A percentile compares a stretch with the other conserved stretches of the same genome.
Evolutionary conservation across 345 rosid species (phyloP).

Genomic region (Syzygium jambos): DNA sequence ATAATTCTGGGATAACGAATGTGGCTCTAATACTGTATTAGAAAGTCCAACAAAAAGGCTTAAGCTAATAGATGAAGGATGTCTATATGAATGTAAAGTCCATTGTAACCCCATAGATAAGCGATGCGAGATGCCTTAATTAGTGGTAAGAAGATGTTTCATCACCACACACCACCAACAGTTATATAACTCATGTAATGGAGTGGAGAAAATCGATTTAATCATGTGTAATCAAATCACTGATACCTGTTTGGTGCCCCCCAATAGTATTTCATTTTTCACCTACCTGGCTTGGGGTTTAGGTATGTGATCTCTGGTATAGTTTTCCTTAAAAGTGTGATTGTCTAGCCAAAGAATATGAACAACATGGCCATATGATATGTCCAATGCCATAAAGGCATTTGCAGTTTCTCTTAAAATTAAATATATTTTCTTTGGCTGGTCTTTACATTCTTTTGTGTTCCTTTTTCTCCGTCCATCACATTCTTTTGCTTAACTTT

Average conservation of each 20-base stretch:
- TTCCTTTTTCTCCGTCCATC: neutral
- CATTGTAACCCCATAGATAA: neutral
- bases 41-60: neutral
- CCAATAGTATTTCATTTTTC: neutral
- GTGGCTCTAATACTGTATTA: neutral
- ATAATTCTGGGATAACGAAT: neutral
- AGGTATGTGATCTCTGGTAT: neutral
- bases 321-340: neutral
- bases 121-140: neutral
- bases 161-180: neutral
- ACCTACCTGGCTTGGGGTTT: neutral
- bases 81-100: neutral
- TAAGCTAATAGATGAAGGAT: neutral
- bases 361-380: neutral
- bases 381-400: neutral
- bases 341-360: neutral
- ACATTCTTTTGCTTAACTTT: conserved; percentile 2
- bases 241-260: neutral
- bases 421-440: neutral
- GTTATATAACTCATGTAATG: neutral
- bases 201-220: neutral
- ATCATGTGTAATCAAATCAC: neutral
- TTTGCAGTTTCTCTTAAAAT: rapidly evolving
- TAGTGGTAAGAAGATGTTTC: neutral
- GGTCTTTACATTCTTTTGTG: neutral